phyloP scores from a whole-genome alignment of 768 basidiomycete genomes.

The Kwoniella europaea region DNA sequence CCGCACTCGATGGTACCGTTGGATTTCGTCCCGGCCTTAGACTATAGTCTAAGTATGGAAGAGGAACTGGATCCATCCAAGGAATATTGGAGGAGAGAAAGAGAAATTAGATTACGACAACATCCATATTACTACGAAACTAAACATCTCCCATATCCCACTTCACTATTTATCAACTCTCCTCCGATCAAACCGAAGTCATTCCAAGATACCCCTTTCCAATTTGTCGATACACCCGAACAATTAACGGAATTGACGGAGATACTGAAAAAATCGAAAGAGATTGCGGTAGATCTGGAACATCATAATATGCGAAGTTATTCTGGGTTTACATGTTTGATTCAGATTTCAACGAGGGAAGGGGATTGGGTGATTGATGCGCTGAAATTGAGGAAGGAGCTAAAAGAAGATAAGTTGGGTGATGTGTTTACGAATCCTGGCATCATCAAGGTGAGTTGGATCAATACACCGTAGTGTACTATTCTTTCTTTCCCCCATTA shows the following conservation, averaged over 20 bases:
- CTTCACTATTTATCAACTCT: constrained; percentile 66
- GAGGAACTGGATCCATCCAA: constrained; percentile 25
- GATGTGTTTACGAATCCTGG: constrained; percentile 82
- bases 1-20: constrained; percentile 82
- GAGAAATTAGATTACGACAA: constrained; percentile 20
- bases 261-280: constrained; percentile 68
- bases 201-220: constrained; percentile 72
- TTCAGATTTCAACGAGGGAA: constrained; percentile 70
- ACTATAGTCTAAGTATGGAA: constrained; percentile 16
- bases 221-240: constrained; percentile 69
- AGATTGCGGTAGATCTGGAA: constrained; percentile 93
- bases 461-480: no score
- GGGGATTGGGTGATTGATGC: constrained; percentile 88
- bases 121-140: constrained; percentile 89
- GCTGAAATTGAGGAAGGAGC: constrained; percentile 72
- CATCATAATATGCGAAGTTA: constrained; percentile 88
- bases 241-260: constrained; percentile 70
- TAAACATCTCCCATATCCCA: constrained; percentile 71
- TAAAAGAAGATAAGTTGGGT: constrained; percentile 68
- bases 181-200: constrained; percentile 64
- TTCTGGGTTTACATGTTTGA: constrained; percentile 85
- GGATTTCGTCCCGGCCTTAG: constrained; percentile 62
- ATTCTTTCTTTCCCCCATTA: no score
- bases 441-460: constrained; percentile 74
- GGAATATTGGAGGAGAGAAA: constrained; percentile 11